Base-by-base conservation (phyloP, 768 basidiomycete species). In the Trametes cingulata region DNA sequence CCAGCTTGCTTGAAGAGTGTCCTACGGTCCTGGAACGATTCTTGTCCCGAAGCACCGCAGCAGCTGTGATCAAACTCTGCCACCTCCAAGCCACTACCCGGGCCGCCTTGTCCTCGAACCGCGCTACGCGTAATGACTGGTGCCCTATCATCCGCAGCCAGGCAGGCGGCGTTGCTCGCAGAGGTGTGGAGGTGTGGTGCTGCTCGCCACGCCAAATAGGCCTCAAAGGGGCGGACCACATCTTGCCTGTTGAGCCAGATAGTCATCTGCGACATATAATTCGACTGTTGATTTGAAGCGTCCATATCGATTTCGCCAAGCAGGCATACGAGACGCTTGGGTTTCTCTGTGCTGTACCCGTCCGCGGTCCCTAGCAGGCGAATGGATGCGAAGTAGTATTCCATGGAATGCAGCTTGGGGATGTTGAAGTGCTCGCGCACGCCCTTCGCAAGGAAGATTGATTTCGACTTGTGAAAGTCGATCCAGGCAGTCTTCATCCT, bases 311-410 rank as follows among this genome's bases (percentile, higher is more conserved):
- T 59, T 81, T 81, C 3, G 76, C 74, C 42, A 69, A 72, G 61
- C 79, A 72, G 48, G 80, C 80, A 55, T 80, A 80, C 1, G n/a
- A 80, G 68, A 0, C 71, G 71, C 64, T 72, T 58, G 61, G 69
- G 22, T 47, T 67, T 41, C 58, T 75, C 58, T 4, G 58, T 60
- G 39, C 37, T 60, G 35, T 60, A 60, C 37, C 54, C 54, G 20
- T 60, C 50, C 1, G 59, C 47, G 1, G 42, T 49, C 0, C 66
- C 64, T 6, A 37, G 40, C 12, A 35, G 20, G 4, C 48, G 9
- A 52, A 67, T 67, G 3, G 19, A 41, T 3, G 19, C 20, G 3
- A 55, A 24, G 20, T 67, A 67, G 49, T 67, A 61, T 13, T 55
- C 22, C 2, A 65, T 39, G 2, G 53, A 43, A 27, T 65, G 64